A percentile compares a stretch with the other conserved stretches of the same genome.
These are phyloP conservation scores for Pyronema omphalodes DNA, from an alignment of 495 filamentous ascomycete genomes.

Conservation along the genomic window DNA sequence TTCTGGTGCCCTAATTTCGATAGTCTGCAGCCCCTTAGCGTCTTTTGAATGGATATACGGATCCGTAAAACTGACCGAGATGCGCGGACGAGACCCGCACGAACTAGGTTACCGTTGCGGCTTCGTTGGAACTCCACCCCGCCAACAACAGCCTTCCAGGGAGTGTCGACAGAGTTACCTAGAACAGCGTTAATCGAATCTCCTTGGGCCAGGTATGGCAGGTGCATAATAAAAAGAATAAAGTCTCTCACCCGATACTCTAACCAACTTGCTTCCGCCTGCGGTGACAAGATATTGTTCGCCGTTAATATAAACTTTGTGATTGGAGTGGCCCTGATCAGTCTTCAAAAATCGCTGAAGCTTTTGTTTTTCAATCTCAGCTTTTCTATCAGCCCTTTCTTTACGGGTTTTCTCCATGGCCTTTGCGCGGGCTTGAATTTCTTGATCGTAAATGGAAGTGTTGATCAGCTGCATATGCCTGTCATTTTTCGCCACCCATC, in stretches of 20 bases:
- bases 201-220: background rate
- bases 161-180: conserved; percentile 23
- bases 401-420: conserved; percentile 56
- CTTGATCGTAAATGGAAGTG: conserved; percentile 59
- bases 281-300: conserved; percentile 56
- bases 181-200: background rate
- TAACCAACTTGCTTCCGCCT: conserved; percentile 70
- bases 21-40: background rate
- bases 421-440: conserved; percentile 46
- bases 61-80: conserved; percentile 38
- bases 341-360: conserved; percentile 30
- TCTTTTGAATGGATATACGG: background rate
- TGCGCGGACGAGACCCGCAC: conserved; percentile 47
- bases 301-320: conserved; percentile 58
- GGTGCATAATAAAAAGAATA: background rate
- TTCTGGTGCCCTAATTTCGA: background rate
- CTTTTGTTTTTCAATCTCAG: conserved; percentile 46
- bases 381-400: conserved; percentile 38
- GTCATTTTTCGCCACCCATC: conserved; percentile 62
- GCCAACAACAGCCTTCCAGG: conserved; percentile 56
- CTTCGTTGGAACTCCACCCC: conserved; percentile 78
- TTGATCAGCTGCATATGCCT: conserved; percentile 86
- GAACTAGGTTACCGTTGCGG: conserved; percentile 80
- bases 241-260: conserved; percentile 44
- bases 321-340: conserved; percentile 25